phyloP scores from a whole-genome alignment of 495 filamentous ascomycete species.

The Hypomontagnella monticulosa region DNA sequence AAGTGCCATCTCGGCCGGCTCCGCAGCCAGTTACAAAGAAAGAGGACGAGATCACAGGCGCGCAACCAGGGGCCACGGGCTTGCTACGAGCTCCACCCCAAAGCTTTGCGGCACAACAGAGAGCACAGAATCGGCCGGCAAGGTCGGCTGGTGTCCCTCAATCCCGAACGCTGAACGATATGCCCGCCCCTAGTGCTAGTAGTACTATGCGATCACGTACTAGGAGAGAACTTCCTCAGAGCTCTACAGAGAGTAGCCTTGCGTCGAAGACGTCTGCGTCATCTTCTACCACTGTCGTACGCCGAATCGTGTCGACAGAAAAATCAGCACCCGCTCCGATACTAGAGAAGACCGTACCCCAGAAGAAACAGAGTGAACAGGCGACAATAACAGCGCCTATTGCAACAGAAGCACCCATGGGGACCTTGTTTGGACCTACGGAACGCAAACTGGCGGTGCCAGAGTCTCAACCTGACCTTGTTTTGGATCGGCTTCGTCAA shows the following conservation, averaged over 20 bases:
- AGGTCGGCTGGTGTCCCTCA: slow-evolving; percentile 38
- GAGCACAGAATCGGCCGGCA: slow-evolving; percentile 55
- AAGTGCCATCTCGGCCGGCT: slow-evolving; percentile 36
- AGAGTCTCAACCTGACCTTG: slow-evolving; percentile 60
- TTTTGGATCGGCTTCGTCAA: slow-evolving; percentile 58
- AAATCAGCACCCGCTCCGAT: not conserved
- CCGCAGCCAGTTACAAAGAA: slow-evolving; percentile 30
- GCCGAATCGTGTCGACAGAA: slow-evolving; percentile 3
- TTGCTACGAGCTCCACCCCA: slow-evolving; percentile 59
- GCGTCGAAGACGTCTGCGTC: slow-evolving; percentile 22
- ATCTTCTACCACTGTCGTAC: slow-evolving; percentile 4
- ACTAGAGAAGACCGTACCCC: slow-evolving; percentile 1
- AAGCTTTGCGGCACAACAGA: slow-evolving; percentile 69
- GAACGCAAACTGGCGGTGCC: slow-evolving; percentile 61
- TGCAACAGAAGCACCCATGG: slow-evolving; percentile 15
- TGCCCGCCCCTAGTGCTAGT: slow-evolving; percentile 40
- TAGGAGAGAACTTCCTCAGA: slow-evolving; percentile 36
- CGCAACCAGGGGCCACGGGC: slow-evolving; percentile 45
- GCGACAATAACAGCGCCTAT: not conserved
- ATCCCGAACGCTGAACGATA: slow-evolving; percentile 33
- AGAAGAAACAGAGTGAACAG: slow-evolving; percentile 17
- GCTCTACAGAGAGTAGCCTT: slow-evolving; percentile 31
- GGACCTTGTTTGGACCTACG: slow-evolving; percentile 58
- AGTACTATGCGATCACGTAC: slow-evolving; percentile 46
- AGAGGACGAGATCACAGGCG: slow-evolving; percentile 47